Conservation (phyloP, 352 stramenopile species). For the Phytophthora nicotianae region DNA sequence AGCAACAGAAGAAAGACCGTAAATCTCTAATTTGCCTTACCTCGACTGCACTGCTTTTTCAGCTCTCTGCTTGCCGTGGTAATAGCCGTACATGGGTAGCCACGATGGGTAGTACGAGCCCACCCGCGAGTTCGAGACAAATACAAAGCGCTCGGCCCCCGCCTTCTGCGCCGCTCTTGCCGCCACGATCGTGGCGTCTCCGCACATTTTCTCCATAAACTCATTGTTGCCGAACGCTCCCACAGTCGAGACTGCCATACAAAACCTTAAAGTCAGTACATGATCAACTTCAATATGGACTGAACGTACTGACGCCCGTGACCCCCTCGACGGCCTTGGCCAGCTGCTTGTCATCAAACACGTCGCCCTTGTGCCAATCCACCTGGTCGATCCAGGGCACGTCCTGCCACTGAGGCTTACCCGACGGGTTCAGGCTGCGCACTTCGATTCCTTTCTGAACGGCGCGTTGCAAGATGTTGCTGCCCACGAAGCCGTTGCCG, state of each 20-base stretch:
- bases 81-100: slow-evolving; percentile 88
- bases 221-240: slow-evolving; percentile 89
- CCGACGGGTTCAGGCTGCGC: slow-evolving; percentile 84
- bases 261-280: slow-evolving; percentile 6
- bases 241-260: slow-evolving; percentile 80
- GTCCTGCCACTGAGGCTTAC: slow-evolving; percentile 81
- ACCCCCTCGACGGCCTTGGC: slow-evolving; percentile 70
- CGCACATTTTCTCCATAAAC: slow-evolving; percentile 90
- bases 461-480: slow-evolving; percentile 89
- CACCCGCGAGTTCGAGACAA: slow-evolving; percentile 92
- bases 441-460: slow-evolving; percentile 89
- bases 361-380: slow-evolving; percentile 86
- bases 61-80: slow-evolving; percentile 88
- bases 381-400: slow-evolving; percentile 85
- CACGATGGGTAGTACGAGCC: slow-evolving; percentile 73
- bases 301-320: slow-evolving; percentile 80
- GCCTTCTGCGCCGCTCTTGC: slow-evolving; percentile 76
- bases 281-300: not conserved
- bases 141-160: slow-evolving; percentile 85
- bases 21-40: slow-evolving; percentile 25
- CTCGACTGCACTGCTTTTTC: slow-evolving; percentile 73
- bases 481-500: slow-evolving; percentile 90
- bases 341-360: slow-evolving; percentile 78
- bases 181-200: slow-evolving; percentile 86
- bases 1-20: not conserved